Evolutionary conservation across 805 yeast genomes (phyloP), one percentile per base, ranked within the genome.

Genomic region (Cyberlindnera samutprakarnensis): DNA sequence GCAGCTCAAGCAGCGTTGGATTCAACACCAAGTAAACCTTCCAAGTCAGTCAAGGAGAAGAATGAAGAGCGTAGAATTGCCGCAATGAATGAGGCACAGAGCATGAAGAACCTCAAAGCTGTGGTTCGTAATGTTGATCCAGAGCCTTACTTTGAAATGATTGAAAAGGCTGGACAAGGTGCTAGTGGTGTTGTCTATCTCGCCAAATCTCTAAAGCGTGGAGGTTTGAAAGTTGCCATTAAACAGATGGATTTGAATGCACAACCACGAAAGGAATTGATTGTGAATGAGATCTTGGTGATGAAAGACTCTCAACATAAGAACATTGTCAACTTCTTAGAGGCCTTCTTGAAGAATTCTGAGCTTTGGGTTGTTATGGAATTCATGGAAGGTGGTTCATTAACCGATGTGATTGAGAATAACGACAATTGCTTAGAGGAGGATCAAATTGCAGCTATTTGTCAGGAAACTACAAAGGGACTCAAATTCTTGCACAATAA

Each of bases 311-410:
- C 94, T 12, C 88, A 83, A 42, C 97, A 92, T 60, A 79, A 82
- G 39, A 92, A 92, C 54, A 92, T 92, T 58, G 98, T 92, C 37
- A 92, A 90, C 55, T 92, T 85, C 58, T 61, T 92, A 38, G 97
- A 90, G 52, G 86, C 96, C 1, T 94, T 85, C 51, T 61, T 90
- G 41, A 70, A 87, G 4, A 65, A 69, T 30, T 22, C 28, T 24
- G 96, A 92, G 50, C 65, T 92, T 38, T 90, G 97, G 96, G 98
- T 92, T n/a, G 83, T 94, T 20, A 92, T 92, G 99, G 99, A 92
- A 58, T 94, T 78, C 56, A 92, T 92, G 99, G 96, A 94, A 61
- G 98, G 98, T 33, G 99, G 99, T 1, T 83, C 96, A 5, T 64
- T 92, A 45, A 92, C 97, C 0, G 98, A 92, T 61, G 84, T 94